phyloP scores from a whole-genome alignment of 208 protist species.

The Wallacemonas sp. region DNA sequence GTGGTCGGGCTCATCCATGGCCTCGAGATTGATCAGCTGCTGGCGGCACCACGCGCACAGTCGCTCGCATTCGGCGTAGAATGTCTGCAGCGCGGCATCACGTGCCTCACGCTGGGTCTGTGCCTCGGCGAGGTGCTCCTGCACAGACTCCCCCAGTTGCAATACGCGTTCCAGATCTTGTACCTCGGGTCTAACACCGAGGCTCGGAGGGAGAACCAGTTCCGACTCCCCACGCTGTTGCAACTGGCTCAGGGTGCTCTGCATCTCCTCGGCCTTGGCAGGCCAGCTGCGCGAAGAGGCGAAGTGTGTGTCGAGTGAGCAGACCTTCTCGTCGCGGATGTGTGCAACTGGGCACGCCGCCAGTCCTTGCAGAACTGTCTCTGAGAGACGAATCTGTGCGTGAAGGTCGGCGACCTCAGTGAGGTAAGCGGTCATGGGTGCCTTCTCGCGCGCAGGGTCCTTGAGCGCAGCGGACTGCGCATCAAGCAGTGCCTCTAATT shows the following conservation, averaged over 20 bases:
- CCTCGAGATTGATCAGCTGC: constrained; percentile 86
- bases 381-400: constrained; percentile 44
- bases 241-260: constrained; percentile 3
- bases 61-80: constrained; percentile 56
- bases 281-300: constrained; percentile 35
- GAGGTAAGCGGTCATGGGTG: constrained; percentile 19
- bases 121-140: constrained; percentile 31
- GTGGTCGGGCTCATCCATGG: constrained; percentile 82
- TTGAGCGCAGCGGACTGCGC: neutral
- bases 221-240: neutral
- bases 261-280: constrained; percentile 20
- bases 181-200: neutral
- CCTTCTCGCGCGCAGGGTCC: neutral
- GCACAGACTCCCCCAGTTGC: constrained; percentile 9
- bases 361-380: constrained; percentile 37
- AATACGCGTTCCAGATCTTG: neutral
- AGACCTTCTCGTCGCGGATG: constrained; percentile 46
- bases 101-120: constrained; percentile 26
- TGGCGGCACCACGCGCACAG: constrained; percentile 82
- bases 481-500: constrained; percentile 12
- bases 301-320: constrained; percentile 45
- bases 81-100: constrained; percentile 34
- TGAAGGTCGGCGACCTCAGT: constrained; percentile 53
- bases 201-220: neutral
- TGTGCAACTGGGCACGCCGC: constrained; percentile 37